Evolutionary conservation across 495 filamentous ascomycete genomes (phyloP), one percentile per base, ranked within the genome.

Genomic region (Glutinoglossum americanum): DNA sequence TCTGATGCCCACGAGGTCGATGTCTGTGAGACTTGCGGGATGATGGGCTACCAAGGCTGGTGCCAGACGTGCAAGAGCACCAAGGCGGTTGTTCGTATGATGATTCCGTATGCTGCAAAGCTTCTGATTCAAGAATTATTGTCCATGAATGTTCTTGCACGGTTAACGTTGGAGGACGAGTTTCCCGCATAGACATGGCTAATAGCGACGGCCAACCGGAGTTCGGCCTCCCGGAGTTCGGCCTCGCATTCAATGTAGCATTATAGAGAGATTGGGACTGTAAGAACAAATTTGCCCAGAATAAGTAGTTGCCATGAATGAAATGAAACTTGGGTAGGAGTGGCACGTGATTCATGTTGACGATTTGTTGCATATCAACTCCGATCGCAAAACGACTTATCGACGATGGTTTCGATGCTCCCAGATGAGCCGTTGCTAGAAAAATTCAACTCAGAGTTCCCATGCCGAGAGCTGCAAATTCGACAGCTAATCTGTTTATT

Each of bases 61-160:
- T 99, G 92, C 64, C 83, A 88, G 65, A 86, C 81, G 1, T 99
- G 92, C 70, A 79, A 84, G 70, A 87, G 81, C 55, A 86, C 83
- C 26, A 75, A 80, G 37, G 78, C 80, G 7, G 85, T 97, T 11
- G 81, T 82, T 7, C 82, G 83, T 70, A 89, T 99, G 85, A 88
- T 79, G 54, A 94, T 99, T 72, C 92, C 92, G n/a, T 99, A 99
- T 69, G 92, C 93, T 5, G 93, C 93, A 2, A 99, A 99, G 76
- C 70, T 99, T 65, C 72, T 99, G 55, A 85, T 99, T 35, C 92
- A 99, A 73, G 92, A 99, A 70, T 67, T 99, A 64, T 76, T 93
- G 67, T 93, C 87, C 69, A 99, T 99, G 92, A 97, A 97, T 67
- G 85, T 99, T 15, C 83, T 87, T 58, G 86, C 89, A 49, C 74